Base-by-base conservation (phyloP, 2,329 filamentous ascomycete genomes). In the Hysterium pulicare region DNA sequence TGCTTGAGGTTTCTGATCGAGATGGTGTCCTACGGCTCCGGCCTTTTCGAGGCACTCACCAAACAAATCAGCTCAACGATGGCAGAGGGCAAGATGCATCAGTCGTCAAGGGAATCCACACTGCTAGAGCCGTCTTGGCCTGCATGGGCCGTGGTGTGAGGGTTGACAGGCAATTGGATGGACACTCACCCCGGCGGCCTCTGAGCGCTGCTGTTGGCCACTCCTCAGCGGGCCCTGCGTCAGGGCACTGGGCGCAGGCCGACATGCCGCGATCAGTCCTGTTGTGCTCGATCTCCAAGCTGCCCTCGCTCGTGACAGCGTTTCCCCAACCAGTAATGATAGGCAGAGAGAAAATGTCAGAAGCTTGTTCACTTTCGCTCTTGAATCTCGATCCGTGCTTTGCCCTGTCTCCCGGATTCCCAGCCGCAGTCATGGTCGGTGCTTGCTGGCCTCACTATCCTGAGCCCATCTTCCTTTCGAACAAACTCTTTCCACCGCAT, bases 251-350 rank as follows among this genome's bases (percentile, higher is more conserved):
- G n/a, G n/a, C 21, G 21, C 16, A 22, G 20, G 34, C 34, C 13
- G n/a, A n/a, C n/a, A n/a, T n/a, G n/a, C n/a, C 13, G 24, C 50
- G 50, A 51, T 53, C 39, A 39, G 38, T 38, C 41, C 41, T 46
- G 42, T 43, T 46, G 41, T 48, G 30, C 44, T 47, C 52, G 52
- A 52, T 52, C 49, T 21, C 30, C 45, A 39, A 40, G 30, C 19
- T 45, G 26, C 9, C 26, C 9, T 9, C 26, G 26, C 26, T 21
- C 32, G 7, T 26, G n/a, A n/a, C n/a, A n/a, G n/a, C n/a, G n/a
- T n/a, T n/a, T n/a, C n/a, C n/a, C n/a, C n/a, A n/a, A n/a, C n/a
- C n/a, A n/a, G n/a, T n/a, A n/a, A n/a, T n/a, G n/a, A n/a, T n/a
- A n/a, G n/a, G n/a, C n/a, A n/a, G n/a, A n/a, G n/a, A n/a, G n/a